Conservation (phyloP, 331 rosid genomes). For the Arachis monticola region DNA sequence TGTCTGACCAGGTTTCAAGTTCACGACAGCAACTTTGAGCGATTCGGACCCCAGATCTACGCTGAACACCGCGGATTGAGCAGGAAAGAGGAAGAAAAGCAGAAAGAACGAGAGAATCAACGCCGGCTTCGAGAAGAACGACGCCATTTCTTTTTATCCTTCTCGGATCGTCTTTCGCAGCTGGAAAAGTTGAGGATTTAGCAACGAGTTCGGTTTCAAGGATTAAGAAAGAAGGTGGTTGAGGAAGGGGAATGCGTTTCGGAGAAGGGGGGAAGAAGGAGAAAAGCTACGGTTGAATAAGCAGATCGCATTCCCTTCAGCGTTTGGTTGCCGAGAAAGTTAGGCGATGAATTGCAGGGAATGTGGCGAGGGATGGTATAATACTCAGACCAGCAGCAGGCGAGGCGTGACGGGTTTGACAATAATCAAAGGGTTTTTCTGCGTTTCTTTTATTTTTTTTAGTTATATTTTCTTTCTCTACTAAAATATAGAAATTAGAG, state of each 20-base stretch:
- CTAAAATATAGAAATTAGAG: too few species aligned
- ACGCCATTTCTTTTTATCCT: slow-evolving; percentile 52
- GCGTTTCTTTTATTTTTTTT: neutral
- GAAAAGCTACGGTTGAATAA: slow-evolving; percentile 31
- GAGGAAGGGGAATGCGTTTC: neutral
- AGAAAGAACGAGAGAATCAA: slow-evolving; percentile 43
- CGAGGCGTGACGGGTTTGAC: slow-evolving; percentile 1
- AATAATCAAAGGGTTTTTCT: neutral
- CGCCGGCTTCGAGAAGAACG: slow-evolving; percentile 54
- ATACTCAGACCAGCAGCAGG: slow-evolving; percentile 17
- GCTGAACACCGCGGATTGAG: slow-evolving; percentile 91
- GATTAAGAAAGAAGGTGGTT: neutral
- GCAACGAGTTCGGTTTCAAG: neutral
- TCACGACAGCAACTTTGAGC: slow-evolving; percentile 89
- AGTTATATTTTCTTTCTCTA: too few species aligned
- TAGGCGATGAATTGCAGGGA: neutral
- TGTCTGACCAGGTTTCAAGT: slow-evolving; percentile 87
- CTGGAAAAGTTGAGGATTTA: neutral
- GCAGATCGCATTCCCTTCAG: slow-evolving; percentile 60
- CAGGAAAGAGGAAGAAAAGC: slow-evolving; percentile 52
- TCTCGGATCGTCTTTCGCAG: slow-evolving; percentile 27
- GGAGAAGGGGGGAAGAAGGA: neutral
- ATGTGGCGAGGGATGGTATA: neutral
- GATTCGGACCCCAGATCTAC: slow-evolving; percentile 97
- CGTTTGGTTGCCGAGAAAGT: slow-evolving; percentile 48